Conservation (phyloP, 2,329 filamentous ascomycete species). For the Aspergillus versicolor region DNA sequence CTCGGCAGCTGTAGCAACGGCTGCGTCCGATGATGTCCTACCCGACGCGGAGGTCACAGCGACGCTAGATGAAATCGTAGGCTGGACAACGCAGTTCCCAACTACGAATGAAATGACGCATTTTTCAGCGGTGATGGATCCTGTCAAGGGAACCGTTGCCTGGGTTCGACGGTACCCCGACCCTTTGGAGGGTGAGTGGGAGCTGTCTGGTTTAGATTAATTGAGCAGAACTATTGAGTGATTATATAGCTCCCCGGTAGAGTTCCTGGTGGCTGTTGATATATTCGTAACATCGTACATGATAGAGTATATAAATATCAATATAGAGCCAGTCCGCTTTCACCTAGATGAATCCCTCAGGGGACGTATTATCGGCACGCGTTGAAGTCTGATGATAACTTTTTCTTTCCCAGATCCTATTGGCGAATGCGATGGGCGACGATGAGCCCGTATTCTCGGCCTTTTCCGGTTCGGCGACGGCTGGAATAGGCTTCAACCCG, state of each 20-base stretch:
- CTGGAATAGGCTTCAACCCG: not conserved
- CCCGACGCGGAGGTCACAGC: conserved; percentile 19
- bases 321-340: not conserved
- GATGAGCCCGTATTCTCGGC: not conserved
- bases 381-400: not conserved
- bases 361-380: not conserved
- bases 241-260: not conserved
- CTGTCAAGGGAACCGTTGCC: conserved; percentile 46
- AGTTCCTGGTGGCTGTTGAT: not conserved
- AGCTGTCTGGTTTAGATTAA: not conserved
- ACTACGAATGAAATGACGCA: conserved; percentile 60
- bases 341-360: not conserved
- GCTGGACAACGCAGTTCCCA: conserved; percentile 54
- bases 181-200: not conserved
- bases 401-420: conserved; percentile 1
- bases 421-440: not conserved
- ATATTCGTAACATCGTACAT: not conserved
- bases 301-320: not conserved
- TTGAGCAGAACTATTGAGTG: not conserved
- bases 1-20: not conserved
- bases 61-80: conserved; percentile 38
- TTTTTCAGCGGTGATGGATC: conserved; percentile 59
- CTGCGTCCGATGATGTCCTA: not conserved
- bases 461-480: not conserved
- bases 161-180: conserved; percentile 41